Conservation (phyloP, 1,139 yeast genomes). For the Trichomonascaceae sp. region DNA sequence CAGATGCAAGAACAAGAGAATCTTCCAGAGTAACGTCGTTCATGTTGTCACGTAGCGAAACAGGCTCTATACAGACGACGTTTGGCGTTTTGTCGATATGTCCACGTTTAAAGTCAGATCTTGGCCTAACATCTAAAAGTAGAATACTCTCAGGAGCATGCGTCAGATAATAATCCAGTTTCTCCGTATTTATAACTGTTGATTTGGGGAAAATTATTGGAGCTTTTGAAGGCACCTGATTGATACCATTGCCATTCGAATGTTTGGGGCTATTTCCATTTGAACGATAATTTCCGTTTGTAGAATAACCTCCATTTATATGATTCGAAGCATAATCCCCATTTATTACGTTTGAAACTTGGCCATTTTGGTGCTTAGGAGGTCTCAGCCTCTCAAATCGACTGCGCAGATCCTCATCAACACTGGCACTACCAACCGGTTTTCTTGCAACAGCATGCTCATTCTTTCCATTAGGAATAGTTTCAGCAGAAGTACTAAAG, state of each 20-base stretch:
- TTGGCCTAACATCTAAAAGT: constrained; percentile 60
- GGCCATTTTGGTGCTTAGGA: neutral
- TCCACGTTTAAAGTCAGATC: constrained; percentile 49
- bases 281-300: neutral
- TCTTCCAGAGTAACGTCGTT: constrained; percentile 58
- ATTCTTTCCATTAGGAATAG: neutral
- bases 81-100: constrained; percentile 50
- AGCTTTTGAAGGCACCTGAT: neutral
- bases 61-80: constrained; percentile 68
- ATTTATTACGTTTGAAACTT: neutral
- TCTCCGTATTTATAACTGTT: constrained; percentile 27
- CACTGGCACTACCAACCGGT: constrained; percentile 12
- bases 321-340: neutral
- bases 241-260: neutral
- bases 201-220: constrained; percentile 28
- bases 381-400: constrained; percentile 21
- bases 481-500: neutral
- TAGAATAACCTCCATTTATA: neutral
- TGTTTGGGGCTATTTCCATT: neutral
- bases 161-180: constrained; percentile 24
- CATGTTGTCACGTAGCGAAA: constrained; percentile 41
- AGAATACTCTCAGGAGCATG: constrained; percentile 34
- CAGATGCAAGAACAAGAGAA: constrained; percentile 49
- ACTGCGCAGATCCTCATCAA: constrained; percentile 17
- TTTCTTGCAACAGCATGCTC: constrained; percentile 12